Conservation (phyloP, 768 basidiomycete species). For the Mycena metata region DNA sequence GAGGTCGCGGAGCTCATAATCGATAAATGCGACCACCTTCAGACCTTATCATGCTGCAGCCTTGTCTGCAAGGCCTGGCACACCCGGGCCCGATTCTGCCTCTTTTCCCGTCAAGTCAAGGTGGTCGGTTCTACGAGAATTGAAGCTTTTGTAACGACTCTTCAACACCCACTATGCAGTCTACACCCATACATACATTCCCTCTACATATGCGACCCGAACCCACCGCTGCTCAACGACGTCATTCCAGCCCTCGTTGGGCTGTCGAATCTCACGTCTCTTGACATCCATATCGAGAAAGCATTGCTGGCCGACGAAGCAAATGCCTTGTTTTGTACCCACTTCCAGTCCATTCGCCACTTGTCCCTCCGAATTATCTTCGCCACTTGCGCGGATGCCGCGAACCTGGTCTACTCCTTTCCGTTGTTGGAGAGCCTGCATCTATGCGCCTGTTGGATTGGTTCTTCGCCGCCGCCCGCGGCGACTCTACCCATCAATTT, state of each 20-base stretch:
- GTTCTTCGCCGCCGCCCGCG: conserved; percentile 13
- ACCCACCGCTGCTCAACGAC: conserved; percentile 20
- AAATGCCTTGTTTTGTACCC: conserved; percentile 8
- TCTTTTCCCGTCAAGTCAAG: conserved; percentile 25
- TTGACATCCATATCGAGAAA: conserved; percentile 29
- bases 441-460: conserved; percentile 30
- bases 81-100: conserved; percentile 29
- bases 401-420: conserved; percentile 34
- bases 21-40: conserved; percentile 24
- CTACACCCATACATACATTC: conserved; percentile 26
- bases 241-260: conserved; percentile 28
- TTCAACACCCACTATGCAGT: conserved; percentile 29
- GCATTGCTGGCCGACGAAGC: conserved; percentile 25
- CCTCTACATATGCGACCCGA: conserved; percentile 24
- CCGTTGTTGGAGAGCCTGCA: conserved; percentile 31
- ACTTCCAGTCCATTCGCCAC: conserved; percentile 29
- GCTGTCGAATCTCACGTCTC: conserved; percentile 31
- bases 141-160: conserved; percentile 29
- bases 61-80: conserved; percentile 36
- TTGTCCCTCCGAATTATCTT: conserved; percentile 28
- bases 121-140: conserved; percentile 30
- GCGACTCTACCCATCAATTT: conserved; percentile 22
- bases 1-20: conserved; percentile 36
- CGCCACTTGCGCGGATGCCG: conserved; percentile 28
- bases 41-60: conserved; percentile 30